Conservation (phyloP, 495 filamentous ascomycete species). For the Penicillium nucicola region DNA sequence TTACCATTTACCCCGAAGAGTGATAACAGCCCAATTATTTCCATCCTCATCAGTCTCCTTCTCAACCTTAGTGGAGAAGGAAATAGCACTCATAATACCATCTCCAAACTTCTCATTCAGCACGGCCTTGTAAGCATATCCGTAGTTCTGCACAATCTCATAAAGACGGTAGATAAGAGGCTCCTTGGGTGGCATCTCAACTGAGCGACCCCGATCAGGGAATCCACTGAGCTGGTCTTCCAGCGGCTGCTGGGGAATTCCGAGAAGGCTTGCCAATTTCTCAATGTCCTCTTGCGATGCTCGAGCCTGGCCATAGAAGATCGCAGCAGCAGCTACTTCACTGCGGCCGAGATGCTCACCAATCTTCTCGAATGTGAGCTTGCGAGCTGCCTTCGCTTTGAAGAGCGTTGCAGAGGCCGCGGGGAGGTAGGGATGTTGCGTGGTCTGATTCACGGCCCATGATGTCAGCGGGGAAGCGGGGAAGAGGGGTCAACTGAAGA, state of each 20-base stretch:
- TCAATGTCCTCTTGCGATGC: constrained; percentile 75
- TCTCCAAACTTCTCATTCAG: constrained; percentile 99
- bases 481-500: neutral
- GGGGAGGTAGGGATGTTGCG: constrained; percentile 57
- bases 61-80: constrained; percentile 89
- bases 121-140: constrained; percentile 93
- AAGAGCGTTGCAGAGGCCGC: constrained; percentile 74
- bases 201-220: constrained; percentile 77
- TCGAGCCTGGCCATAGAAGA: constrained; percentile 92
- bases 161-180: constrained; percentile 92
- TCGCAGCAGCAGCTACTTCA: constrained; percentile 85
- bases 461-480: constrained; percentile 1
- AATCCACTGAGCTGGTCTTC: constrained; percentile 63
- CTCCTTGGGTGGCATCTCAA: constrained; percentile 93
- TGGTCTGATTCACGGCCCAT: constrained; percentile 17
- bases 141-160: constrained; percentile 98
- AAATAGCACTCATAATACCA: constrained; percentile 97
- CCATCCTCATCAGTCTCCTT: constrained; percentile 90
- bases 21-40: constrained; percentile 84
- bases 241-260: constrained; percentile 55
- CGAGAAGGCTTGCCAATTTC: constrained; percentile 66
- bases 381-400: constrained; percentile 70
- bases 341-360: constrained; percentile 71
- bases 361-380: constrained; percentile 79
- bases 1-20: constrained; percentile 89